Evolutionary conservation across 2,329 filamentous ascomycete species (phyloP).

Genomic region (Sporothrix mexicana): DNA sequence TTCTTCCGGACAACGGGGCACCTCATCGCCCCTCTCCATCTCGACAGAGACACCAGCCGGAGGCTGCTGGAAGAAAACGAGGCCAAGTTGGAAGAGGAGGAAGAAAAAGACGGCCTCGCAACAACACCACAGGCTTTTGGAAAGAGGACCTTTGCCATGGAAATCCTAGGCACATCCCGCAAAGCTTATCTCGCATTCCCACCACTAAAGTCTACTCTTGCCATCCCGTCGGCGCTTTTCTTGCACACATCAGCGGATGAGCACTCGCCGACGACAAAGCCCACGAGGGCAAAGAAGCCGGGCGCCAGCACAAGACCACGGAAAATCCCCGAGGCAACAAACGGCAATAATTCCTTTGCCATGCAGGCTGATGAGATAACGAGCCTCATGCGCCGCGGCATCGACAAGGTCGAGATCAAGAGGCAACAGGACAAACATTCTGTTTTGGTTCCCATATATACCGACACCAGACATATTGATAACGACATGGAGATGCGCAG

Average conservation of each 20-base stretch:
- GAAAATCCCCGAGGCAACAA: slow-evolving; percentile 32
- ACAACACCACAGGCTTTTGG: slow-evolving; percentile 23
- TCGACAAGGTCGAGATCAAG: slow-evolving; percentile 54
- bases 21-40: slow-evolving; percentile 48
- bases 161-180: slow-evolving; percentile 42
- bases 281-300: neutral
- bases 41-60: slow-evolving; percentile 32
- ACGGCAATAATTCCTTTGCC: slow-evolving; percentile 51
- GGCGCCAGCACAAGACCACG: neutral
- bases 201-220: slow-evolving; percentile 53
- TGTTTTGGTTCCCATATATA: slow-evolving; percentile 23
- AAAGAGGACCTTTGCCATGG: slow-evolving; percentile 29
- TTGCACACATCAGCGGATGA: slow-evolving; percentile 50
- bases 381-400: slow-evolving; percentile 55
- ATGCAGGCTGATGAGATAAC: slow-evolving; percentile 56
- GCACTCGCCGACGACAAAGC: slow-evolving; percentile 19
- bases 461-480: slow-evolving; percentile 43
- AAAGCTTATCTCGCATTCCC: slow-evolving; percentile 57
- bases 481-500: slow-evolving; percentile 39
- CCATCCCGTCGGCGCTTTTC: slow-evolving; percentile 57
- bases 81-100: neutral
- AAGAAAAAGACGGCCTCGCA: neutral
- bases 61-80: slow-evolving; percentile 21
- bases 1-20: slow-evolving; percentile 63
- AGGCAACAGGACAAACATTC: slow-evolving; percentile 51